These are phyloP conservation scores for Penicillium arizonense DNA, from an alignment of 495 filamentous ascomycete genomes.

Conservation along the genomic window DNA sequence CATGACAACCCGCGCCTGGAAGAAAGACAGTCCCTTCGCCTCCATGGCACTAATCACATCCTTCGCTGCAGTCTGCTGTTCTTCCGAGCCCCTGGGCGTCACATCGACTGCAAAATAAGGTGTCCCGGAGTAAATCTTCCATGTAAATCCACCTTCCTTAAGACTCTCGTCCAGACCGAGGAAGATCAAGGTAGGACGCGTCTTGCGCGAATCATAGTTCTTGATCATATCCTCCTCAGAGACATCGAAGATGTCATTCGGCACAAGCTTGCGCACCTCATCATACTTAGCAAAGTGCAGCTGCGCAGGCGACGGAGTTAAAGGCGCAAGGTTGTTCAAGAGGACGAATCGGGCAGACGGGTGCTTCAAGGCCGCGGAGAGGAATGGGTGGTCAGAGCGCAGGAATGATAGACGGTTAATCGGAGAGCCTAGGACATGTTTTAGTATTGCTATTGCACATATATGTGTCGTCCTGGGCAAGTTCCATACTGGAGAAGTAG, in stretches of 20 bases:
- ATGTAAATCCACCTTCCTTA: slow-evolving; percentile 47
- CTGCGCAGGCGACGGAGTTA: slow-evolving; percentile 54
- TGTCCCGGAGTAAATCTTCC: slow-evolving; percentile 65
- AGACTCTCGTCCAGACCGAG: slow-evolving; percentile 77
- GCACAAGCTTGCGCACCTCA: slow-evolving; percentile 68
- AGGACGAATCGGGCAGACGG: slow-evolving; percentile 70
- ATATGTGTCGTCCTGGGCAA: neutral
- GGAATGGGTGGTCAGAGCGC: slow-evolving; percentile 73
- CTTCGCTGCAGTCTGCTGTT: slow-evolving; percentile 43
- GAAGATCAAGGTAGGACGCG: slow-evolving; percentile 73
- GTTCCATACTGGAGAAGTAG: slow-evolving; percentile 77
- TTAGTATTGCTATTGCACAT: slow-evolving; percentile 13
- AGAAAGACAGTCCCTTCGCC: slow-evolving; percentile 57
- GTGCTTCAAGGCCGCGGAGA: slow-evolving; percentile 72
- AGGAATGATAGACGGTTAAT: slow-evolving; percentile 84
- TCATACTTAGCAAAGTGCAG: slow-evolving; percentile 62
- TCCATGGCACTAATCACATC: slow-evolving; percentile 56
- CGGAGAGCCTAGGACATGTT: slow-evolving; percentile 54
- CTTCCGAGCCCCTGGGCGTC: slow-evolving; percentile 63
- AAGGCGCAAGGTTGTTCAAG: slow-evolving; percentile 74
- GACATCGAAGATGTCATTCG: slow-evolving; percentile 65
- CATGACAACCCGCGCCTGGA: slow-evolving; percentile 57
- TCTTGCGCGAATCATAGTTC: slow-evolving; percentile 68
- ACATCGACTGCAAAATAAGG: slow-evolving; percentile 91
- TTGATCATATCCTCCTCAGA: slow-evolving; percentile 71